Conservation (phyloP, 2,329 filamentous ascomycete species). For the Scedosporium aurantiacum region DNA sequence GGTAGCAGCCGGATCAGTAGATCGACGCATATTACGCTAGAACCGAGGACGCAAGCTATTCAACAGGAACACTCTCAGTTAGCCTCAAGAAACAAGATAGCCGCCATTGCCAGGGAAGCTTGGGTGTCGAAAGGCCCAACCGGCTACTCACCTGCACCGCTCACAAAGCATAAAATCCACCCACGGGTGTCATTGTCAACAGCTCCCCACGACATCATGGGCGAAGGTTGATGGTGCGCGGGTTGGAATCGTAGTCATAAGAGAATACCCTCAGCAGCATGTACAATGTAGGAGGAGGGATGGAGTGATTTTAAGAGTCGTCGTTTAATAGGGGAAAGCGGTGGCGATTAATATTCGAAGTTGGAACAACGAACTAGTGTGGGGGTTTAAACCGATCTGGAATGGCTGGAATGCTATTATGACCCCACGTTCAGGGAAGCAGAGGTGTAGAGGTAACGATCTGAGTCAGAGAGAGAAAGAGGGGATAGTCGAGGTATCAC, state of each 20-base stretch:
- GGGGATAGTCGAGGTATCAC: not conserved
- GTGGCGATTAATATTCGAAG: not conserved
- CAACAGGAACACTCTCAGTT: slow-evolving; percentile 1
- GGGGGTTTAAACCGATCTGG: not conserved
- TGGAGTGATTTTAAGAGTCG: not conserved
- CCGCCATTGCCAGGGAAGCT: not conserved
- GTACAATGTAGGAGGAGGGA: not conserved
- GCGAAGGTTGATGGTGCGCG: not conserved
- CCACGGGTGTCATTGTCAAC: slow-evolving; percentile 70
- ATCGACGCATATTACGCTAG: slow-evolving; percentile 81
- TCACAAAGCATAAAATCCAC: slow-evolving; percentile 87
- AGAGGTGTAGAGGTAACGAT: not conserved
- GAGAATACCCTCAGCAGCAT: not conserved
- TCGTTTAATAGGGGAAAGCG: not conserved
- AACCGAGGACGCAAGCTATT: slow-evolving; percentile 58
- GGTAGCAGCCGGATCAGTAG: slow-evolving; percentile 62
- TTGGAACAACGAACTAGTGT: not conserved
- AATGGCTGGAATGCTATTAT: not conserved
- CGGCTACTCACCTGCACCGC: slow-evolving; percentile 49
- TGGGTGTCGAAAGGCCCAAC: not conserved
- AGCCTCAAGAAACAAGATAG: slow-evolving; percentile 6
- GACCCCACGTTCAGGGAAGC: not conserved
- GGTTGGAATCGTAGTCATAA: not conserved
- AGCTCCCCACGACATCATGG: not conserved
- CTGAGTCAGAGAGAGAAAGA: not conserved